Percentiles rank a stretch among this genome's conserved stretches.
Evolutionary conservation across 768 basidiomycete genomes (phyloP).

Genomic region (Termitomyces sp.): DNA sequence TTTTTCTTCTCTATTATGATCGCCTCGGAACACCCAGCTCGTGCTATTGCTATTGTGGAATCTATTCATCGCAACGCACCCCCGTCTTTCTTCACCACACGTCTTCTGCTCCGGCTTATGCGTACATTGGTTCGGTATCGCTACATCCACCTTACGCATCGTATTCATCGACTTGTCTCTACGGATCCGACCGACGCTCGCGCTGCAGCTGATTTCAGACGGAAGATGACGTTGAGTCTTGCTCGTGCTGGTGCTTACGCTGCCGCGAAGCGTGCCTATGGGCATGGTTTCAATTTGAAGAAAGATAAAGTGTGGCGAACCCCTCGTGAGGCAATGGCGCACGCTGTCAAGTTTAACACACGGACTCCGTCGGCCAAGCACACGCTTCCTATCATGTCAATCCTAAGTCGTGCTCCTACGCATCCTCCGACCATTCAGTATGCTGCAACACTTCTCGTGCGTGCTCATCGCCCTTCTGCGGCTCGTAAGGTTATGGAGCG

Average conservation of each 20-base stretch:
- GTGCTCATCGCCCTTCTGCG: conserved; percentile 34
- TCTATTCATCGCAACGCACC: conserved; percentile 24
- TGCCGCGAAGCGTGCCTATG: conserved; percentile 20
- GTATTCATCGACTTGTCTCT: conserved; percentile 20
- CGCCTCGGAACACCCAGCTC: conserved; percentile 27
- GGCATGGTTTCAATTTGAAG: conserved; percentile 5
- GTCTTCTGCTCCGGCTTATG: conserved; percentile 34
- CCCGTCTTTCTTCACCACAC: conserved; percentile 34
- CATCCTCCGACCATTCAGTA: conserved; percentile 24
- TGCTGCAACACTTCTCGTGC: conserved; percentile 33
- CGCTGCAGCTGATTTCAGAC: conserved; percentile 23
- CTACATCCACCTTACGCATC: conserved; percentile 29
- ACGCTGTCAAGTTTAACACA: conserved; percentile 20
- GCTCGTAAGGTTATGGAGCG: conserved; percentile 38
- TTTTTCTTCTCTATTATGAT: conserved; percentile 38
- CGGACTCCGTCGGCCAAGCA: conserved; percentile 12
- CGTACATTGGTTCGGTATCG: conserved; percentile 34
- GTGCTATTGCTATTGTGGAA: conserved; percentile 34
- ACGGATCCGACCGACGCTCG: conserved; percentile 11
- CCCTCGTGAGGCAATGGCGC: conserved; percentile 19
- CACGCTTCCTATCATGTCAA: conserved; percentile 17
- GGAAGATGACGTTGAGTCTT: conserved; percentile 24
- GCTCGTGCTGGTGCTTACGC: conserved; percentile 24
- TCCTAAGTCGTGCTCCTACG: conserved; percentile 19
- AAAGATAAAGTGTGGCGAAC: conserved; percentile 7